Base-by-base conservation (phyloP, 2,329 filamentous ascomycete genomes). In the Trichoderma endophyticum region DNA sequence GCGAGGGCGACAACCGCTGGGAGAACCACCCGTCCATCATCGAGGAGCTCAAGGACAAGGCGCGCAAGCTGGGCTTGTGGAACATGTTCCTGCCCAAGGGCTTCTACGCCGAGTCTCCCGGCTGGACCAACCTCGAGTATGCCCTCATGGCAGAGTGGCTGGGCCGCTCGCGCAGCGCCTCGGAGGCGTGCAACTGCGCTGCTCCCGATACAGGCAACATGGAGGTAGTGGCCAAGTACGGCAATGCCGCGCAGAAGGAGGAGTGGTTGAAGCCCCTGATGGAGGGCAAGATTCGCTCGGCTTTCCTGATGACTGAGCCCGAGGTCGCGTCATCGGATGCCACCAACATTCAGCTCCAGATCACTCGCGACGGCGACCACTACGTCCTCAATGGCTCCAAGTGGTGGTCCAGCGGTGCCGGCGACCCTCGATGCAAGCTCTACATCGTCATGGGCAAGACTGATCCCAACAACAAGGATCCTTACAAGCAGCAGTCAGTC, bases 381-480 rank as follows among this genome's bases (percentile, higher is more conserved):
- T 98, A 96, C 80, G 90, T 98, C 21, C 87, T 99, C 69, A 98
- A 98, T 79, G 96, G 96, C 71, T 77, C 95, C 89, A 99, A 99
- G 93, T 99, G 96, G 96, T 99, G 96, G 96, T 97, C 94, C 32
- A 97, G 93, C 75, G 96, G 96, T 75, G 94, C 95, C 21, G 96
- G 96, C 72, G 96, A 99, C 83, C 92, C 92, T 72, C 89, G 95
- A 77, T 99, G 96, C 87, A 88, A 92, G 82, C 86, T 99, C 81
- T 98, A 98, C 85, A 91, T 99, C 74, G 94, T 97, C 77, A 97
- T 99, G 93, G 96, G 94, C 83, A 97, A 98, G 87, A 92, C 89
- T 14, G 93, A 97, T 79, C 86, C 92, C 63, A 84, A 85, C 76
- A 92, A 97, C 85, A 83, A 87, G 75, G 91, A 95, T 80, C 85